Base-by-base conservation (phyloP, 371 early-diverging fungal species). In the Dinochytrium kinnereticum region DNA sequence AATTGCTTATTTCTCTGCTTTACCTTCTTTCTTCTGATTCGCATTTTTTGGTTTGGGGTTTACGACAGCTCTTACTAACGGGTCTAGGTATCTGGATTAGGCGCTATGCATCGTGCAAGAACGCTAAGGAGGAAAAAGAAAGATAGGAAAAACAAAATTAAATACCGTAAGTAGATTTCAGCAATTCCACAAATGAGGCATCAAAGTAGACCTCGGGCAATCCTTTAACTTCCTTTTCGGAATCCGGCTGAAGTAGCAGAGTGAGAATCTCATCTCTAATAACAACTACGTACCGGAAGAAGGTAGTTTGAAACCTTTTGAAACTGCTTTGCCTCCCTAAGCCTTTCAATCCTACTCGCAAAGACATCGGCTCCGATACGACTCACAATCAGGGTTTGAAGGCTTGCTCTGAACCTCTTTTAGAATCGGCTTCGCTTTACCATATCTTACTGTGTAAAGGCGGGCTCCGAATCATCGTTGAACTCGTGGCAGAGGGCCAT, bases 361-460 rank as follows among this genome's bases (percentile, higher is more conserved):
- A 94, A 93, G 55, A 93, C 90, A 77, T 97, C 98, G 0, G 82
- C 76, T 1, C 95, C 94, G 26, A 96, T 91, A 3, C 97, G 91
- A 71, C 90, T 92, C 1, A 91, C 85, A 51, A 94, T 82, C n/a
- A 97, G 91, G 0, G 91, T 86, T 68, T 95, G 92, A 33, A 97
- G 81, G 37, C 88, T 90, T 19, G 87, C 85, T 72, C 94, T 89
- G 24, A 30, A 28, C 31, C 28, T 36, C 61, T 7, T 26, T 15
- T 55, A 21, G 26, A 26, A 21, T 13, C 57, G 10, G 10, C 69
- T 70, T 28, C 80, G 78, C 28, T 40, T 0, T 31, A 31, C 30
- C 13, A 64, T 28, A 80, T 64, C 80, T 80, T n/a, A 87, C 89
- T 83, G 84, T 24, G 86, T 84, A 59, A 94, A 87, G 1, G 89